Evolutionary conservation across 169 alveolate species (phyloP).

Genomic region (Blepharisma undulans): DNA sequence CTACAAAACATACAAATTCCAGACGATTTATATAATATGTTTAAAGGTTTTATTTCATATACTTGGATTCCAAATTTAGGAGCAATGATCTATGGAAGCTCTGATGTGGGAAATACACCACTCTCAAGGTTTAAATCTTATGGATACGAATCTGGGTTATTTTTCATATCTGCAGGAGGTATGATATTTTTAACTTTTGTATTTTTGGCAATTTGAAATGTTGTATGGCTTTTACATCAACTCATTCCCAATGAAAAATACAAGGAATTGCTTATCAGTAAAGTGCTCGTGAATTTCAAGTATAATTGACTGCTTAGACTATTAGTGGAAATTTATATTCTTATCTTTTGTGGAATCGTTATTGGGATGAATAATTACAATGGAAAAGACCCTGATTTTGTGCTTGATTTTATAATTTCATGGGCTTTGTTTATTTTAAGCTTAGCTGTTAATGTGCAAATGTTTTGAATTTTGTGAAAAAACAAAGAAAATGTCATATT

Average conservation of each 20-base stretch:
- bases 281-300: background rate
- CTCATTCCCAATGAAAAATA: background rate
- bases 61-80: background rate
- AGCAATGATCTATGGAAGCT: background rate
- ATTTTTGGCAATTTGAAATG: background rate
- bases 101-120: background rate
- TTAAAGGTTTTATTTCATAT: background rate
- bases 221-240: too few species aligned
- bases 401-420: background rate
- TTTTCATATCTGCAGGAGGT: background rate
- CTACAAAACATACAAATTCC: background rate
- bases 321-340: too few species aligned
- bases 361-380: background rate
- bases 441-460: background rate
- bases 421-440: background rate
- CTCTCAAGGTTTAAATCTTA: too few species aligned
- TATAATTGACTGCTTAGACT: background rate
- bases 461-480: background rate
- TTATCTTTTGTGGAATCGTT: background rate
- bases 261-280: background rate
- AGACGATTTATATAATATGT: background rate
- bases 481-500: background rate
- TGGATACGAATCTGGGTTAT: background rate
- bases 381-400: background rate
- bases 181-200: background rate